A percentile compares a stretch with the other conserved stretches of the same genome.
Evolutionary conservation across 352 stramenopile genomes (phyloP).

Genomic region (Lagenidium giganteum): DNA sequence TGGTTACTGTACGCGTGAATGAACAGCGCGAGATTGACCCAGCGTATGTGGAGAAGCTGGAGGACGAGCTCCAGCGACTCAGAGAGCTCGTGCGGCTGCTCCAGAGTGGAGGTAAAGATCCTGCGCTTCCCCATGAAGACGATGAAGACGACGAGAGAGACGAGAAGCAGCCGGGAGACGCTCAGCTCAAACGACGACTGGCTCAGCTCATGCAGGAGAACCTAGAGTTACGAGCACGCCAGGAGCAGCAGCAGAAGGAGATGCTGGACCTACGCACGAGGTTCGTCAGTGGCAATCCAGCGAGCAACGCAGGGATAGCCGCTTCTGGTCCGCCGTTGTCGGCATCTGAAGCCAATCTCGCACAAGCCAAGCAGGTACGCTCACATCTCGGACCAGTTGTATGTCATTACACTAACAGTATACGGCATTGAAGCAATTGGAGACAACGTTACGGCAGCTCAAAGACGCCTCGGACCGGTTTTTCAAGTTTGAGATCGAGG

Average conservation of each 20-base stretch:
- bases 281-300: conserved; percentile 5
- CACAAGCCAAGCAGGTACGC: conserved; percentile 27
- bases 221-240: conserved; percentile 44
- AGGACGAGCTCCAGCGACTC: conserved; percentile 79
- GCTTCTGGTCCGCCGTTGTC: neutral
- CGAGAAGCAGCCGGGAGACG: conserved; percentile 3
- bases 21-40: conserved; percentile 83
- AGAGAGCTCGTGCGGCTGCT: conserved; percentile 56
- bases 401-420: neutral
- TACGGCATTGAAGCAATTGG: conserved; percentile 36
- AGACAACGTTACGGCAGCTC: conserved; percentile 54
- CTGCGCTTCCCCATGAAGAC: conserved; percentile 13
- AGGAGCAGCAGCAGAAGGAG: conserved; percentile 57
- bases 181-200: conserved; percentile 25
- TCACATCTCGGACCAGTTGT: neutral
- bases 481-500: conserved; percentile 93
- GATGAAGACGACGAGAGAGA: conserved; percentile 15
- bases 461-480: conserved; percentile 83
- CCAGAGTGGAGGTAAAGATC: conserved; percentile 10
- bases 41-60: conserved; percentile 83
- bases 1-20: conserved; percentile 82
- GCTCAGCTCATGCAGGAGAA: conserved; percentile 62
- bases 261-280: conserved; percentile 34
- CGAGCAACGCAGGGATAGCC: neutral
- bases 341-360: conserved; percentile 10